These are phyloP conservation scores for Nicotiana rustica DNA, from an alignment of 305 asterid genomes.

Conservation along the genomic window DNA sequence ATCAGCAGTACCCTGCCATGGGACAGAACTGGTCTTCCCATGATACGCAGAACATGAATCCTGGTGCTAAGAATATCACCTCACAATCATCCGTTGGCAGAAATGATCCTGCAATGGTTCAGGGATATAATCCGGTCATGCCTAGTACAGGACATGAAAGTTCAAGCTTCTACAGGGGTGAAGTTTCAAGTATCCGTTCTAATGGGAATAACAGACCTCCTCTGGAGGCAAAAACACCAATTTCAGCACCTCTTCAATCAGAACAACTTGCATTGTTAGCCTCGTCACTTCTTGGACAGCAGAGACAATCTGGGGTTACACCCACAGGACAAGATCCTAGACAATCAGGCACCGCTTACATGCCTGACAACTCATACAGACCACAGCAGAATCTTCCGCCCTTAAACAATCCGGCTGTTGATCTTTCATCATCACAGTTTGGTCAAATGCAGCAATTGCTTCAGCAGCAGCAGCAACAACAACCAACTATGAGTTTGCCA, in stretches of 20 bases:
- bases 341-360: conserved; percentile 50
- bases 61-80: conserved; percentile 39
- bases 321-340: conserved; percentile 52
- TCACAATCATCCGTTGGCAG: conserved; percentile 43
- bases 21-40: conserved; percentile 59
- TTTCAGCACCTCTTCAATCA: conserved; percentile 56
- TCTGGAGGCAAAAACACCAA: conserved; percentile 51
- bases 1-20: conserved; percentile 48
- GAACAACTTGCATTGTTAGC: conserved; percentile 83
- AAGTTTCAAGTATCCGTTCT: conserved; percentile 30
- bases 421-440: conserved; percentile 54
- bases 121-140: conserved; percentile 40
- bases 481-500: conserved; percentile 42
- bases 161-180: conserved; percentile 23
- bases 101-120: conserved; percentile 42
- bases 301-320: conserved; percentile 54
- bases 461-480: conserved; percentile 58
- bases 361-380: conserved; percentile 50
- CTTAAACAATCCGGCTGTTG: conserved; percentile 56
- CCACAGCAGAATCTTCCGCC: conserved; percentile 53
- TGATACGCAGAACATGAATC: conserved; percentile 50
- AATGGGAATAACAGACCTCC: conserved; percentile 51
- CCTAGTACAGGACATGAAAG: conserved; percentile 35
- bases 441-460: conserved; percentile 59
- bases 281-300: conserved; percentile 77